These are phyloP conservation scores for Rhypophila decipiens DNA, from an alignment of 495 filamentous ascomycete genomes.

Conservation along the genomic window DNA sequence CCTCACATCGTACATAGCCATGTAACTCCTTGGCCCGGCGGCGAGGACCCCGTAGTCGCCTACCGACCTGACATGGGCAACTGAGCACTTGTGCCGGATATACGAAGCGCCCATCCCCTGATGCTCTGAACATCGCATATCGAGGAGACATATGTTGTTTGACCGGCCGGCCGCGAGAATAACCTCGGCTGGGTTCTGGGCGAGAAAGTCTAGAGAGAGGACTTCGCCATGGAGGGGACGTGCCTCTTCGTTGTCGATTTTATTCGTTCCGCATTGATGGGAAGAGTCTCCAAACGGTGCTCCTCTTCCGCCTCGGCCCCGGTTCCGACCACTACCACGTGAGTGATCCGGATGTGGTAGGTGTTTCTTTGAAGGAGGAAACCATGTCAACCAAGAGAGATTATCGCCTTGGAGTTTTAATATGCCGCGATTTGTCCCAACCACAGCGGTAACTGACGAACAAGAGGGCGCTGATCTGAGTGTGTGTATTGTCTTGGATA, in stretches of 20 bases:
- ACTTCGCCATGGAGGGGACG: slow-evolving; percentile 10
- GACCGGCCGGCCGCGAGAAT: slow-evolving; percentile 34
- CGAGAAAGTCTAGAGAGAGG: slow-evolving; percentile 23
- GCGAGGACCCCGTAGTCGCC: slow-evolving; percentile 29
- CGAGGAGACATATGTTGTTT: slow-evolving; percentile 22
- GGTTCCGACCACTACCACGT: slow-evolving; percentile 27
- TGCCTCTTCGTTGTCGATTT: not conserved
- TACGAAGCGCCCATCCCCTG: slow-evolving; percentile 20
- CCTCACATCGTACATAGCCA: slow-evolving; percentile 37
- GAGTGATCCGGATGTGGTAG: too few species aligned
- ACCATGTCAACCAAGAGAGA: too few species aligned
- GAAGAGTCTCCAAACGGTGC: too few species aligned
- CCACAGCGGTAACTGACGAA: too few species aligned
- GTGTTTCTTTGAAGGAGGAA: too few species aligned
- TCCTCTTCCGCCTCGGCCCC: too few species aligned
- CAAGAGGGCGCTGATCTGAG: too few species aligned
- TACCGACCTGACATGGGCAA: slow-evolving; percentile 28
- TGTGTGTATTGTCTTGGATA: too few species aligned
- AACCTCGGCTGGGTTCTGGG: slow-evolving; percentile 15
- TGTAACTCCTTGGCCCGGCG: slow-evolving; percentile 25
- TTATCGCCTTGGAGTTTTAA: too few species aligned
- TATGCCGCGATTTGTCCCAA: too few species aligned
- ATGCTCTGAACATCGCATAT: slow-evolving; percentile 18
- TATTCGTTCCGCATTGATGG: not conserved
- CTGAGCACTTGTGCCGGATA: slow-evolving; percentile 18